A percentile compares a stretch with the other conserved stretches of the same genome.
Evolutionary conservation across 1,284 basidiomycete genomes (phyloP).

Genomic region (Singerocomus rubriflavus): DNA sequence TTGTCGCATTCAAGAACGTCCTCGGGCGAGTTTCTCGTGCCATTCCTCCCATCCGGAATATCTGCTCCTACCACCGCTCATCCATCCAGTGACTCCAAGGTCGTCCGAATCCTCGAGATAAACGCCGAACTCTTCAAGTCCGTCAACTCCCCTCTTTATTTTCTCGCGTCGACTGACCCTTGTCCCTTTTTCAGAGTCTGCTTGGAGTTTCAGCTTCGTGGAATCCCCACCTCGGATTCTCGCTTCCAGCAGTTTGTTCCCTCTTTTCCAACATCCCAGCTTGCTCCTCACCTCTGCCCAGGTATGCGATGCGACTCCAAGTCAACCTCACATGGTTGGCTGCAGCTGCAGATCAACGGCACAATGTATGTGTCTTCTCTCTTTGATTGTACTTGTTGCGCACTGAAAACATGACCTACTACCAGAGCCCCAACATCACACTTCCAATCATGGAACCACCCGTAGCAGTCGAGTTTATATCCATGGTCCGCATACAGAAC

Average conservation of each 20-base stretch:
- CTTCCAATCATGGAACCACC: constrained; percentile 60
- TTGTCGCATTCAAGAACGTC: constrained; percentile 30
- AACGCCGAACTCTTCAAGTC: constrained; percentile 67
- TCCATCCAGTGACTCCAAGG: constrained; percentile 46
- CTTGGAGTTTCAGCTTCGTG: constrained; percentile 54
- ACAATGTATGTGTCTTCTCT: constrained; percentile 38
- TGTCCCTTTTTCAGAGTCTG: constrained; percentile 40
- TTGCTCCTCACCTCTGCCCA: constrained; percentile 29
- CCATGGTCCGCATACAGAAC: constrained; percentile 57
- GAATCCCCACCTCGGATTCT: constrained; percentile 46
- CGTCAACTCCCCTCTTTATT: constrained; percentile 10
- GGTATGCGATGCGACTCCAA: constrained; percentile 56
- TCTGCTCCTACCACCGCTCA: constrained; percentile 6
- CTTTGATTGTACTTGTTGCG: neutral
- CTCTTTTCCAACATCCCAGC: neutral
- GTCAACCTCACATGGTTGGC: constrained; percentile 68
- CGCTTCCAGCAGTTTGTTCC: constrained; percentile 55
- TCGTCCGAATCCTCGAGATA: constrained; percentile 56
- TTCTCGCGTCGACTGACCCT: neutral
- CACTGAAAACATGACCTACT: constrained; percentile 10
- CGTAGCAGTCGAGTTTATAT: constrained; percentile 45
- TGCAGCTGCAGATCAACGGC: constrained; percentile 54
- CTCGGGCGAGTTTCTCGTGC: constrained; percentile 26
- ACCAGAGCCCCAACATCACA: constrained; percentile 33
- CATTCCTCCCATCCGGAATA: constrained; percentile 18